phyloP scores from a whole-genome alignment of 192 early-diverging fungal genomes.

The Jimgerdemannia flammicorona region DNA sequence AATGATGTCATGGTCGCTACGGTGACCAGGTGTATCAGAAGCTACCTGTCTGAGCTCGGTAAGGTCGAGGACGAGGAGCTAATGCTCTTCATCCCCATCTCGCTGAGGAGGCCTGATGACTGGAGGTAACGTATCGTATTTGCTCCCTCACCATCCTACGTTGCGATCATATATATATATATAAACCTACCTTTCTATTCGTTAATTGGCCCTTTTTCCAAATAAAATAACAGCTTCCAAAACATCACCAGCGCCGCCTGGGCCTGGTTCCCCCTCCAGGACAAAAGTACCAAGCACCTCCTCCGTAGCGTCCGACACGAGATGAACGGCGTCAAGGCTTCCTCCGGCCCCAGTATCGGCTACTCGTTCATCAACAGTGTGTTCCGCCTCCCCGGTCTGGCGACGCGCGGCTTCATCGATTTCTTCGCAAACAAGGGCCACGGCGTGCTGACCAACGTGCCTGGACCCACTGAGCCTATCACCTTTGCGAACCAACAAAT shows the following conservation, averaged over 20 bases:
- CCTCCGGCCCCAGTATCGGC: slow-evolving; percentile 6
- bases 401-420: background rate
- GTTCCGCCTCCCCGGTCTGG: slow-evolving; percentile 1
- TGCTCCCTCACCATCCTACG: slow-evolving; percentile 1
- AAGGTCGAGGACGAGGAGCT: slow-evolving; percentile 13
- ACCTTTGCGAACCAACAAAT: slow-evolving; percentile 27
- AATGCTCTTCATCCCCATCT: slow-evolving; percentile 28
- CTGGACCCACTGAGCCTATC: slow-evolving; percentile 21
- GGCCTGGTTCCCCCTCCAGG: slow-evolving; percentile 26
- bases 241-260: slow-evolving; percentile 24
- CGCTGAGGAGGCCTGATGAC: slow-evolving; percentile 16
- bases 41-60: slow-evolving; percentile 15
- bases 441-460: slow-evolving; percentile 29
- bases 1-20: slow-evolving; percentile 32
- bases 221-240: slow-evolving; percentile 8
- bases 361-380: slow-evolving; percentile 13
- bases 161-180: slow-evolving; percentile 4
- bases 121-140: slow-evolving; percentile 13
- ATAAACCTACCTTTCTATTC: background rate
- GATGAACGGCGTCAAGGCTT: slow-evolving; percentile 20
- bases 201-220: background rate
- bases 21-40: slow-evolving; percentile 11
- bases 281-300: slow-evolving; percentile 13
- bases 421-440: slow-evolving; percentile 12
- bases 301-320: slow-evolving; percentile 15